A percentile compares a stretch with the other conserved stretches of the same genome.
phyloP scores from a whole-genome alignment of 345 rosid species.

The Eucalyptus tenuipes region DNA sequence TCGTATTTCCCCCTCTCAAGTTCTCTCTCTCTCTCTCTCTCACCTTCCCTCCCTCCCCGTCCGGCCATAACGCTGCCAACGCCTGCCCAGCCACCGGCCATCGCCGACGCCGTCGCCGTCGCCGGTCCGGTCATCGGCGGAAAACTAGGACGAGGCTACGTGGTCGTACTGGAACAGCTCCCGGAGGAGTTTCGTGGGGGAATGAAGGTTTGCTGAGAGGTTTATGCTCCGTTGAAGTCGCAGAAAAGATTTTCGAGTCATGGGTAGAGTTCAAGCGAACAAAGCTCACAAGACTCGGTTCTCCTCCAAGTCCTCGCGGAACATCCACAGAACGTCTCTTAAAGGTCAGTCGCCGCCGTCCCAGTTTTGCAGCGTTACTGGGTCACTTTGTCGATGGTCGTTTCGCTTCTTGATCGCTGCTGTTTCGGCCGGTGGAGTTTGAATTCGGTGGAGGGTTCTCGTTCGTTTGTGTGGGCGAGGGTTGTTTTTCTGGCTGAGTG shows the following conservation, averaged over 20 bases:
- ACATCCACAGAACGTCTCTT: constrained; percentile 52
- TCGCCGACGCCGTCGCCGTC: not conserved
- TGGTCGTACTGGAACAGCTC: not conserved
- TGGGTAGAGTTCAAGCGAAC: constrained; percentile 57
- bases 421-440: not conserved
- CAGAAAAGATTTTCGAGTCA: not conserved
- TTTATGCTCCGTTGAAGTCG: not conserved
- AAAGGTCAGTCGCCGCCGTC: constrained; percentile 23
- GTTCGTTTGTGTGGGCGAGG: not conserved
- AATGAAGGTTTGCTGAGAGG: not conserved
- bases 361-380: not conserved
- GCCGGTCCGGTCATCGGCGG: not conserved
- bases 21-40: not conserved
- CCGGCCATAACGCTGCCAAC: not conserved
- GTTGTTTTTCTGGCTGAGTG: not conserved
- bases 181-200: not conserved
- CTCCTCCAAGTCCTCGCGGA: constrained; percentile 69
- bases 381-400: not conserved
- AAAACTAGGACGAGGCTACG: not conserved
- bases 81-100: not conserved
- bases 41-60: not conserved
- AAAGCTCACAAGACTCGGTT: constrained; percentile 81
- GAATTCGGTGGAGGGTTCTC: not conserved
- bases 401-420: not conserved
- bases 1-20: not conserved